Evolutionary conservation across 768 basidiomycete genomes (phyloP).

Genomic region (Mycena metata): DNA sequence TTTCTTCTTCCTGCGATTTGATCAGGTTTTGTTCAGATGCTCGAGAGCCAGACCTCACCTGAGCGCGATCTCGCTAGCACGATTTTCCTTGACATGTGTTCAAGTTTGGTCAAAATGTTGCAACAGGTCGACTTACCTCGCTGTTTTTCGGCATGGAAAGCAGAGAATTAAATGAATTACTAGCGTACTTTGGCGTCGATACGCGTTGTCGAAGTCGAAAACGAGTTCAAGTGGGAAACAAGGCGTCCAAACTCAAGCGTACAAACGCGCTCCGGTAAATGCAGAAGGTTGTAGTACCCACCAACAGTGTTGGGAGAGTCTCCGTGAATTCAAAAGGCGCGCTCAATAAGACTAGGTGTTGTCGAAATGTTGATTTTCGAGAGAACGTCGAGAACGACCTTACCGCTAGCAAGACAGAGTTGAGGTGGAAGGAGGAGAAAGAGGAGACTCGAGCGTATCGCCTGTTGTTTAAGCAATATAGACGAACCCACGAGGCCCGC

Average conservation of each 20-base stretch:
- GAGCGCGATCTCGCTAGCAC: neutral
- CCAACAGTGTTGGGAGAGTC: neutral
- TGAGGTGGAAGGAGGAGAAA: constrained; percentile 44
- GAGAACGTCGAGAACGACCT: neutral
- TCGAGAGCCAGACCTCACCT: neutral
- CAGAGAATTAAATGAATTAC: neutral
- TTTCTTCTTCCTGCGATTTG: constrained; percentile 75
- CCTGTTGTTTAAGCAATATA: constrained; percentile 54
- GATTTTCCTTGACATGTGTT: too few species aligned
- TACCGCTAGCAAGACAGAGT: neutral
- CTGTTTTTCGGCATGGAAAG: constrained; percentile 14
- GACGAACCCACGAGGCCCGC: constrained; percentile 79
- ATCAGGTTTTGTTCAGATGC: neutral
- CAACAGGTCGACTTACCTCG: neutral
- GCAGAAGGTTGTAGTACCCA: neutral
- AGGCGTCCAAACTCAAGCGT: too few species aligned
- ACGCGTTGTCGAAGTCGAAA: neutral
- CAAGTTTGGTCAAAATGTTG: neutral
- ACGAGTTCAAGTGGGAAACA: neutral
- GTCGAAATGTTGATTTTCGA: neutral
- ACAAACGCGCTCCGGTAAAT: too few species aligned
- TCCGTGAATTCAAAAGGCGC: neutral
- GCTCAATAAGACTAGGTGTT: neutral
- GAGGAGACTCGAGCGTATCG: constrained; percentile 33
- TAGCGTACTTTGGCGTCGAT: neutral